Evolutionary conservation across 768 basidiomycete species (phyloP), one percentile per base, ranked within the genome.

Genomic region (Infundibulicybe gibba): DNA sequence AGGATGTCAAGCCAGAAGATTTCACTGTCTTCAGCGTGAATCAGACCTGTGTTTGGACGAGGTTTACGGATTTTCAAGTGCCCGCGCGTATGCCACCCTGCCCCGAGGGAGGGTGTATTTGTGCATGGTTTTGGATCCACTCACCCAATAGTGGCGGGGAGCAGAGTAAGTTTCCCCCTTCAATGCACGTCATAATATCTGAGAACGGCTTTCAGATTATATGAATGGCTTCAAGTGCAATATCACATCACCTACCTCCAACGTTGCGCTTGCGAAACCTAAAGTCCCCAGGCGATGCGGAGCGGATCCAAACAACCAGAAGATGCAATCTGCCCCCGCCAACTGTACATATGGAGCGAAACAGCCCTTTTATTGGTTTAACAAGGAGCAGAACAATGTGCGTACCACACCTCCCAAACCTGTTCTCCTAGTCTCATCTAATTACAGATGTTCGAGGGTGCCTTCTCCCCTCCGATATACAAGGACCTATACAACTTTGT

Each of bases 261-360:
- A 54, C 21, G 72, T 76, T 2, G 59, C 75, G 1, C 65, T 85
- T 11, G 82, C 83, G 0, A 68, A 71, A 14, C 63, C 85, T 31
- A 69, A 82, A 50, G 62, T 86, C 13, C 65, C 86, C n/a, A 74
- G 80, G 15, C 76, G 85, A 30, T 89, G 87, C 49, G 84, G 82
- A 0, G 70, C 73, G 6, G 84, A 90, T 49, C 70, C 74, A 0
- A 56, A 57, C 0, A 76, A 77, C 54, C 57, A 66, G 19, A 79
- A 73, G 53, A 53, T 61, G 2, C 47, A 68, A 16, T 66, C 73
- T 1, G 64, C 66, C 13, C 77, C 76, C 2, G 76, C 72, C 1
- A 88, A 87, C 58, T 87, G 86, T 61, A 87, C 85, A 1, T 84
- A 79, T 50, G 85, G 86, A 25, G 79, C 85, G 13, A 85, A 87